These are phyloP conservation scores for Stygiomarasmius scandens DNA, from an alignment of 1,284 basidiomycete genomes.

Conservation along the genomic window DNA sequence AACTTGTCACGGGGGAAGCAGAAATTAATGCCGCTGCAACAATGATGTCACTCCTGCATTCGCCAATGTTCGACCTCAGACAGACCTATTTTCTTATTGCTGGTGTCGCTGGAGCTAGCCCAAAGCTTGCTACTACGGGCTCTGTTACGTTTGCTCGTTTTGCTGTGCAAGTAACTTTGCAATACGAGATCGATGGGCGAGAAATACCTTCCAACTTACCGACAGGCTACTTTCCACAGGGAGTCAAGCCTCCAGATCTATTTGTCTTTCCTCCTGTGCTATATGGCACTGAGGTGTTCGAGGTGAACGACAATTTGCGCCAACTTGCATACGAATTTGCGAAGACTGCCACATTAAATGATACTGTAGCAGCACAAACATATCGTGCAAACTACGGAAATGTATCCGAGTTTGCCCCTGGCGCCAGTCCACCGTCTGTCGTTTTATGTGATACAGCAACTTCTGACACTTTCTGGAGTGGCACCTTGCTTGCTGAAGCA, in stretches of 20 bases:
- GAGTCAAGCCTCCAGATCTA: constrained; percentile 31
- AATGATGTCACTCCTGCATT: constrained; percentile 37
- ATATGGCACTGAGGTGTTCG: constrained; percentile 54
- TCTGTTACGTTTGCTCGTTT: constrained; percentile 46
- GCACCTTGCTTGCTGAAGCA: constrained; percentile 37
- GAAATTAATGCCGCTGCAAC: constrained; percentile 51
- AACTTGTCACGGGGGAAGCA: constrained; percentile 34
- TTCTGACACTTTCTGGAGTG: constrained; percentile 47
- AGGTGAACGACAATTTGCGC: constrained; percentile 48
- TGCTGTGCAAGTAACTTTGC: constrained; percentile 45
- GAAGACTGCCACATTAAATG: constrained; percentile 36
- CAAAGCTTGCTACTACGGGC: constrained; percentile 42
- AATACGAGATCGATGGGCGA: constrained; percentile 48
- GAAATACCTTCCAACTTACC: constrained; percentile 43
- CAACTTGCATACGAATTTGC: constrained; percentile 34
- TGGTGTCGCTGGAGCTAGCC: constrained; percentile 50
- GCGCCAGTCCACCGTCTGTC: constrained; percentile 33
- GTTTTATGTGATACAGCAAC: constrained; percentile 42
- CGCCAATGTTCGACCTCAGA: constrained; percentile 40
- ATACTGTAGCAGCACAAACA: constrained; percentile 32
- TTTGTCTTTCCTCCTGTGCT: constrained; percentile 33
- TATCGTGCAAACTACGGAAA: constrained; percentile 36
- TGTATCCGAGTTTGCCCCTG: constrained; percentile 25
- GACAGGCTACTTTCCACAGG: constrained; percentile 43
- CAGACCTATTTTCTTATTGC: constrained; percentile 49